A percentile compares a stretch with the other conserved stretches of the same genome.
Conservation (phyloP, 208 protist species). For the Leptomonas seymouri region DNA sequence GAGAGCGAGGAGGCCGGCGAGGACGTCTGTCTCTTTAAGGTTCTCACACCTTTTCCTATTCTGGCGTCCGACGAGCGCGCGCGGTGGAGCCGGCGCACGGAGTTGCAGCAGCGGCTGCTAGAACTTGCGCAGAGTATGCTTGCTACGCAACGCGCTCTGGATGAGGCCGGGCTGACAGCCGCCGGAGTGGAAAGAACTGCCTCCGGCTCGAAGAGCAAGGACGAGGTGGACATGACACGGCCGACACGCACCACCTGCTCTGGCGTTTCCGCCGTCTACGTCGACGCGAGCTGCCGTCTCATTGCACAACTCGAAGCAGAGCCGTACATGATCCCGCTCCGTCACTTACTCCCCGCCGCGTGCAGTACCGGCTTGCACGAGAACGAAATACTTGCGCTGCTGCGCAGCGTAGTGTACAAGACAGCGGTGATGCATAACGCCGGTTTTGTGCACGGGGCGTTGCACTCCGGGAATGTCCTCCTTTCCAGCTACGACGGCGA, state of each 20-base stretch:
- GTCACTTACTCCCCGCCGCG: constrained; percentile 59
- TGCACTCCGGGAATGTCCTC: constrained; percentile 82
- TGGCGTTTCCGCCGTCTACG: constrained; percentile 50
- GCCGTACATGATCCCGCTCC: constrained; percentile 58
- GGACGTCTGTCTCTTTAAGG: constrained; percentile 31
- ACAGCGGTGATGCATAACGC: constrained; percentile 53
- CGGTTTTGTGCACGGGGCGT: constrained; percentile 69
- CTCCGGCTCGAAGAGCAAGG: background rate
- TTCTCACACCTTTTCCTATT: constrained; percentile 29
- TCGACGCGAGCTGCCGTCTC: constrained; percentile 65
- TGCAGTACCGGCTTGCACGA: constrained; percentile 31
- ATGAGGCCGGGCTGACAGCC: constrained; percentile 26
- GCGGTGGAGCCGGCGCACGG: constrained; percentile 19
- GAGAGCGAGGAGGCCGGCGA: constrained; percentile 6
- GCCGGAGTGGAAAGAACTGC: constrained; percentile 1
- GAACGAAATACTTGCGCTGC: constrained; percentile 46
- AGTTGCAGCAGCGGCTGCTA: constrained; percentile 22
- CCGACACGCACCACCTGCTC: constrained; percentile 39
- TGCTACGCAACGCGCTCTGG: constrained; percentile 22
- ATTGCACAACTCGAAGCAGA: constrained; percentile 68
- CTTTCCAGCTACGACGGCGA: constrained; percentile 74
- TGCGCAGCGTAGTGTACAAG: constrained; percentile 56
- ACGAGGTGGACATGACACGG: background rate
- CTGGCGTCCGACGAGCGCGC: constrained; percentile 13
- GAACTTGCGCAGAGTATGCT: constrained; percentile 29